Conservation (phyloP, 2,329 filamentous ascomycete genomes). For the Trichoderma citrinoviride region DNA sequence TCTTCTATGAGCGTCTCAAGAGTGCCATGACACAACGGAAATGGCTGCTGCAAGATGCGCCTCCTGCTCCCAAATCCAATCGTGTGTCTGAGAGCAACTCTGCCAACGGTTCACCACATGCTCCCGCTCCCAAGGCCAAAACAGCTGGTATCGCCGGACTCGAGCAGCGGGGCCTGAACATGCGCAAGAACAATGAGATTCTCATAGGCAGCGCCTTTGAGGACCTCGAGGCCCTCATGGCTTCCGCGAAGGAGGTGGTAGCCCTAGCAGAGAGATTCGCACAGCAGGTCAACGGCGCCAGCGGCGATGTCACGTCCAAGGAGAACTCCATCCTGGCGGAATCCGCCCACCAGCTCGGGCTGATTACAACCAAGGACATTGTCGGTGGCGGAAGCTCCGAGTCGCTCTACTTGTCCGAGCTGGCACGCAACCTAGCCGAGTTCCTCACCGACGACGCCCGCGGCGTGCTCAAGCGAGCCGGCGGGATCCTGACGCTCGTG, state of each 20-base stretch:
- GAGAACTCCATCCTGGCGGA: conserved; percentile 74
- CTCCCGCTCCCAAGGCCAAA: conserved; percentile 44
- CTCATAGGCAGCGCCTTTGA: conserved; percentile 94
- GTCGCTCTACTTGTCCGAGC: conserved; percentile 83
- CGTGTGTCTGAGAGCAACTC: conserved; percentile 38
- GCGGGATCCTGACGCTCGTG: conserved; percentile 84
- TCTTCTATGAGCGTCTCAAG: conserved; percentile 86
- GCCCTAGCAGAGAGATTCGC: conserved; percentile 88
- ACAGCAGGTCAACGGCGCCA: conserved; percentile 59
- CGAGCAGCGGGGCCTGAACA: conserved; percentile 78
- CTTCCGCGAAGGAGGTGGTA: conserved; percentile 93
- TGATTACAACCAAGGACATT: conserved; percentile 95
- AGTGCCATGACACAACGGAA: conserved; percentile 86
- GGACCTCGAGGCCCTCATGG: conserved; percentile 94
- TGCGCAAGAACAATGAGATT: conserved; percentile 87
- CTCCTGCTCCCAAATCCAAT: conserved; percentile 71
- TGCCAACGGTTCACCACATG: conserved; percentile 31
- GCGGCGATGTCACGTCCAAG: conserved; percentile 62
- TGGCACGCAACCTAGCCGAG: conserved; percentile 81
- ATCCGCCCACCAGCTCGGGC: conserved; percentile 73
- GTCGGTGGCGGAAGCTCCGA: conserved; percentile 73
- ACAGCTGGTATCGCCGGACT: conserved; percentile 88
- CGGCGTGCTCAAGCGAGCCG: conserved; percentile 73
- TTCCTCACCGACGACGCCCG: conserved; percentile 83
- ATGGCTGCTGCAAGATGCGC: conserved; percentile 89